Evolutionary conservation across 306 rosid species (phyloP), one percentile per base, ranked within the genome.

Genomic region (Herpetospermum pedunculosum): DNA sequence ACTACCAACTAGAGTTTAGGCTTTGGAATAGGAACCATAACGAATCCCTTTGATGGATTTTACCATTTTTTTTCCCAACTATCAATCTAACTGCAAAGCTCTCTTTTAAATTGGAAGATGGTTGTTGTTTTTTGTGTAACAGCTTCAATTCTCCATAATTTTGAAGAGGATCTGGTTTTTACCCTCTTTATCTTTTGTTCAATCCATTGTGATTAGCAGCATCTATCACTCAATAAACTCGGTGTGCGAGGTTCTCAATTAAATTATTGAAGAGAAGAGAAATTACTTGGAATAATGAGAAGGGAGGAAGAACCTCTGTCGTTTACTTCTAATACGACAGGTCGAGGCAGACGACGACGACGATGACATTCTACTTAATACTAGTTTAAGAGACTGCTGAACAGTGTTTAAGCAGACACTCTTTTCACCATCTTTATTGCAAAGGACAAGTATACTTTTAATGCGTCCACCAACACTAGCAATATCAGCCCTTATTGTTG

Each of bases 301-400:
- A 67, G 96, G 99, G 87, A 94, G 79, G 88, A 95, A 95, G 71
- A 95, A 95, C 87, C 96, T 95, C 77, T 95, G 97, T 81, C 99
- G 88, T 83, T 89, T 95, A 83, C 97, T 95, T 83, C 99, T 82
- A 76, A 85, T 74, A 23, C 89, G 88, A 73, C 70, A 87, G 77
- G 73, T 79, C 6, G 97, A 84, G 2, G 79, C 52, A 71, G 79
- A 50, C 10, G 95, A 87, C 1, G 95, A 87, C 1, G 86, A 76
- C 0, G 95, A 84, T 40, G 90, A 85, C 65, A 95, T 81, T 78
- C 80, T 85, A 25, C 84, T 80, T 28, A 91, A 84, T 48, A 88
- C 89, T 16, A 91, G 76, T 76, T 87, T 85, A 23, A 91, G 97
- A 12, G 97, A 88, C 58, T 89, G 90, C 65, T 83, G 92, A n/a